A percentile compares a stretch with the other conserved stretches of the same genome.
phyloP scores from a whole-genome alignment of 148 eudicot species.

The Gaultheria prostrata region DNA sequence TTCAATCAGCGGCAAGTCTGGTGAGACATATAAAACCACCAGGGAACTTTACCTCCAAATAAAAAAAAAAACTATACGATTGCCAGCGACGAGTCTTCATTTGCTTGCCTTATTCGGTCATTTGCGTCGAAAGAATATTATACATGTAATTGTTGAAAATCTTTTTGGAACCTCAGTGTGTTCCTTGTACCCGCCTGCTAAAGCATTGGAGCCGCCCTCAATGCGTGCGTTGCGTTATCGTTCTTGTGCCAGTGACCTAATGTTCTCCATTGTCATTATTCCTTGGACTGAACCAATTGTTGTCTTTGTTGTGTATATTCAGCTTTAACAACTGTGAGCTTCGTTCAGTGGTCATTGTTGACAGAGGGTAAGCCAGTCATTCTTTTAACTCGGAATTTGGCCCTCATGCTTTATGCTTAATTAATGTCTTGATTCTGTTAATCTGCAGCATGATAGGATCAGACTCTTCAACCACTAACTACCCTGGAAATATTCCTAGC shows the following conservation, averaged over 20 bases:
- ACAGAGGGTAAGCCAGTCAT: conserved; percentile 49
- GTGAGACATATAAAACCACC: too few species aligned
- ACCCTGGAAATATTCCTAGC: conserved; percentile 52
- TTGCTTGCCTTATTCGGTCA: background rate
- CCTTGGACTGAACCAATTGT: background rate
- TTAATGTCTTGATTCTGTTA: background rate
- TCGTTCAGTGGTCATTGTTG: conserved; percentile 72
- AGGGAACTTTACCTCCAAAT: background rate
- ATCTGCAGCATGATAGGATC: conserved; percentile 46
- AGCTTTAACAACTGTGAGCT: conserved; percentile 90
- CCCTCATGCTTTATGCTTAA: background rate
- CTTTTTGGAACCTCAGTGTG: background rate
- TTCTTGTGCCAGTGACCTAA: background rate
- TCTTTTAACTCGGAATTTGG: background rate
- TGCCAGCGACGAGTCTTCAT: background rate
- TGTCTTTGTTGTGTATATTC: conserved; percentile 11
- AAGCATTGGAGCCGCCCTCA: background rate
- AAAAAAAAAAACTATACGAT: background rate
- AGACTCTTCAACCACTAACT: conserved; percentile 44
- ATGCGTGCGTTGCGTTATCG: background rate
- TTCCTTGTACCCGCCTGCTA: background rate
- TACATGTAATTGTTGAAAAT: background rate
- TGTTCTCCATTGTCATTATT: background rate
- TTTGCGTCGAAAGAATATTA: background rate
- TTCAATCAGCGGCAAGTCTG: too few species aligned